Evolutionary conservation across 768 basidiomycete genomes (phyloP), one percentile per base, ranked within the genome.

Genomic region (Clavulina sp.): DNA sequence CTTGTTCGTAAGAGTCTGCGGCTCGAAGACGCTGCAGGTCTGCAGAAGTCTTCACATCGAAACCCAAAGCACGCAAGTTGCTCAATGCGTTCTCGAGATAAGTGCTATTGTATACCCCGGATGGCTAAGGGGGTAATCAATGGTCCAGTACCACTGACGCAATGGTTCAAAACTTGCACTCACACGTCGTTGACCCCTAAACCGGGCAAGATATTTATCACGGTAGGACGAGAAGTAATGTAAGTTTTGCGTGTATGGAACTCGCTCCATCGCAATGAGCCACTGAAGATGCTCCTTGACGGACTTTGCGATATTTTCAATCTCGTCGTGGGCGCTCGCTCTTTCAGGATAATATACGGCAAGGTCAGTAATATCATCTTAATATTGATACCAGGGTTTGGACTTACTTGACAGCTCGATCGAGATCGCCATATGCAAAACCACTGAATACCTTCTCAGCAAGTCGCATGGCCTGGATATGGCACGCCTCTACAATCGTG

Each of bases 1-100:
- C 78, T 13, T 71, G 68, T 34, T 66, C 63, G 53, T 62, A 72
- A 43, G 64, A 59, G 55, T 70, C 66, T 5, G 59, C 52, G 4
- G 61, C 58, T 3, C 53, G 56, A 16, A 72, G 59, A 52, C 63
- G 62, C 5, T 58, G 60, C 2, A 71, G 60, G 36, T 70, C 64
- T 13, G 16, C 26, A 1, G 19, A 19, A 18, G 26, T 33, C 4
- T 34, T 32, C 16, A 54, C 48, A 13, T 57, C 36, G 40, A 36
- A 56, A 19, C 55, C 55, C 21, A 47, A 43, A 4, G 44, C 34
- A 7, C 28, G 28, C 16, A 49, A 33, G 16, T 7, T 13, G 9
- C 13, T 13, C 9, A 49, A 13, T 18, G 48, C 48, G 31, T 29
- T 26, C 32, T 49, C 48, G 9, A 30, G 24, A 26, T 29, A 46